phyloP scores from a whole-genome alignment of 1,284 basidiomycete genomes.

The Cutaneotrichosporon dermatis region DNA sequence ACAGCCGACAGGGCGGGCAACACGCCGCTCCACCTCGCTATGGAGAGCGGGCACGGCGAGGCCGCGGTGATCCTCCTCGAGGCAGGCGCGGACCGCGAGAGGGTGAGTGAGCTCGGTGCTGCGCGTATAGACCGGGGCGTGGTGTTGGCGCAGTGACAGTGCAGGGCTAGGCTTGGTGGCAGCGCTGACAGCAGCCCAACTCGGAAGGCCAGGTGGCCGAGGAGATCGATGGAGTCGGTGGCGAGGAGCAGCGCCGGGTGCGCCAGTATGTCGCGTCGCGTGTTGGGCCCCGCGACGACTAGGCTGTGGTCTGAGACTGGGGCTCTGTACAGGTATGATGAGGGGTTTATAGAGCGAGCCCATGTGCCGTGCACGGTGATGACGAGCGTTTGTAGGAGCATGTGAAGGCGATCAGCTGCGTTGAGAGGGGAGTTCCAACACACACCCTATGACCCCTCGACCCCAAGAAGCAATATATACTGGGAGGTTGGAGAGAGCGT shows the following conservation, averaged over 20 bases:
- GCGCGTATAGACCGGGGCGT: constrained; percentile 1
- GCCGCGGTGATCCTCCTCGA: constrained; percentile 83
- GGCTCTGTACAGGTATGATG: too few species aligned
- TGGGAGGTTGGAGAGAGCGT: too few species aligned
- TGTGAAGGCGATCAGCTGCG: too few species aligned
- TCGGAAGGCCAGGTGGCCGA: constrained; percentile 76
- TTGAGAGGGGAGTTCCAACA: too few species aligned
- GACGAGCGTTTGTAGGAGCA: too few species aligned
- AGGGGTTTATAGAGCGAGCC: too few species aligned
- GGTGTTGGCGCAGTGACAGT: constrained; percentile 2
- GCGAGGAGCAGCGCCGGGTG: constrained; percentile 71
- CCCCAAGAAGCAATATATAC: too few species aligned
- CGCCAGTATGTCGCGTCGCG: constrained; percentile 60
- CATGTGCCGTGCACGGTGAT: too few species aligned
- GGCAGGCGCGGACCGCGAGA: constrained; percentile 81
- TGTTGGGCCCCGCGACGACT: constrained; percentile 43
- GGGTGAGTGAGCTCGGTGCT: constrained; percentile 56
- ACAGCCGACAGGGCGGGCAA: constrained; percentile 81
- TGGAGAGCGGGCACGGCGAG: constrained; percentile 89
- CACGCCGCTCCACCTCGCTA: constrained; percentile 89
- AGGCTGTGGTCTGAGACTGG: neutral
- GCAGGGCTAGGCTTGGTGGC: neutral
- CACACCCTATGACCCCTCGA: too few species aligned
- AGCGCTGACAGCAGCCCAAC: constrained; percentile 58
- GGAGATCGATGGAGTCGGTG: constrained; percentile 80